phyloP scores from a whole-genome alignment of 768 basidiomycete genomes.

The Galerina marginata region DNA sequence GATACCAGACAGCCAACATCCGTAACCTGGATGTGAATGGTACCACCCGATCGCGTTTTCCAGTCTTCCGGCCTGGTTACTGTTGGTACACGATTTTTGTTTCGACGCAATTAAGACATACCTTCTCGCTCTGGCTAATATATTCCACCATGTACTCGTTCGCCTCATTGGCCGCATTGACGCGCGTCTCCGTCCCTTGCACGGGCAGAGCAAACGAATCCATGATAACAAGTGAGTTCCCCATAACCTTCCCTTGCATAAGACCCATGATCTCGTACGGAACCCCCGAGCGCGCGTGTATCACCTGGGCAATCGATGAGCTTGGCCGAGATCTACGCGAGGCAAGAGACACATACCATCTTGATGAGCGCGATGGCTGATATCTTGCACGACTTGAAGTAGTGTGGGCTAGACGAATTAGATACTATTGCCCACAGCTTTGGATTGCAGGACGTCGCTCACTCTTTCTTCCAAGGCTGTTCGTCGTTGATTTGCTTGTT shows the following conservation, averaged over 20 bases:
- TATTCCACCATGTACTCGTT: conserved; percentile 99
- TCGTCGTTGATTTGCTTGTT: conserved; percentile 70
- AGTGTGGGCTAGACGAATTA: conserved; percentile 61
- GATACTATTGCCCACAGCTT: not conserved
- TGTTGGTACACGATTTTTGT: not conserved
- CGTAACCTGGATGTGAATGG: conserved; percentile 98
- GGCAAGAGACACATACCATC: conserved; percentile 60
- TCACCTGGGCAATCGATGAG: conserved; percentile 64
- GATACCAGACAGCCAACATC: conserved; percentile 99
- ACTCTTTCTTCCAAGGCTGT: conserved; percentile 91
- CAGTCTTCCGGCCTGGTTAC: conserved; percentile 71
- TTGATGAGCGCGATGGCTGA: conserved; percentile 95
- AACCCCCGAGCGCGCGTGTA: conserved; percentile 96
- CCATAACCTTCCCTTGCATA: conserved; percentile 95
- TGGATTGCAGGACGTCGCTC: conserved; percentile 28
- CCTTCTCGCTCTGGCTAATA: conserved; percentile 80
- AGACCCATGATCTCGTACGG: conserved; percentile 99
- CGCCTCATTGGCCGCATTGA: conserved; percentile 94
- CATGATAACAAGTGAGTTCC: conserved; percentile 81
- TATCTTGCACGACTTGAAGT: conserved; percentile 92
- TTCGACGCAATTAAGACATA: conserved; percentile 33
- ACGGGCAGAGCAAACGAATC: conserved; percentile 98
- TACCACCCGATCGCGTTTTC: conserved; percentile 98
- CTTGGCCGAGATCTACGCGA: not conserved
- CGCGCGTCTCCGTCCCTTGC: conserved; percentile 97